Evolutionary conservation across 2,329 filamentous ascomycete genomes (phyloP).

Genomic region (Rachicladosporium sp.): DNA sequence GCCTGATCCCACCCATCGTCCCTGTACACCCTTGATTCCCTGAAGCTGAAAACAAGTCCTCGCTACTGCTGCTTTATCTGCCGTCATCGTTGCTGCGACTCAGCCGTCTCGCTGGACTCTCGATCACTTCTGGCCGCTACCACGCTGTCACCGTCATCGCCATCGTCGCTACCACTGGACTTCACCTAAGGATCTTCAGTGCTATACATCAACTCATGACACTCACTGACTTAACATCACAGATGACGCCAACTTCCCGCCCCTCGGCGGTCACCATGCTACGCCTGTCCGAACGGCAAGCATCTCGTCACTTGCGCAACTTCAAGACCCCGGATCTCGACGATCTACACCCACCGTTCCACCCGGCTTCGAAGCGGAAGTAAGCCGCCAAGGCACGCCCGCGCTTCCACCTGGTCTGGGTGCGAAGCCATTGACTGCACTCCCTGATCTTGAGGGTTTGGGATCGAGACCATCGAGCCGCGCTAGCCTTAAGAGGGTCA

Average conservation of each 20-base stretch:
- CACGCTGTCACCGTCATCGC: neutral
- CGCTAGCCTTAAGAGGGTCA: constrained; percentile 19
- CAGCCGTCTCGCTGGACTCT: constrained; percentile 5
- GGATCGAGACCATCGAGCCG: constrained; percentile 21
- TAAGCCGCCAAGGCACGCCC: constrained; percentile 31
- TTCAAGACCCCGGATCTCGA: constrained; percentile 14
- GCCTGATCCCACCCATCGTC: too few species aligned
- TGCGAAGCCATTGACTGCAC: constrained; percentile 16
- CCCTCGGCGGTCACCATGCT: constrained; percentile 7
- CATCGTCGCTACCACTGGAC: neutral
- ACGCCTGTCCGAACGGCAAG: constrained; percentile 14
- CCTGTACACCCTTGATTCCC: too few species aligned
- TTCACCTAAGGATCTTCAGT: too few species aligned
- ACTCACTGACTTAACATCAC: constrained; percentile 9
- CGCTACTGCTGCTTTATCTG: constrained; percentile 2
- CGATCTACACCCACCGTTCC: constrained; percentile 24
- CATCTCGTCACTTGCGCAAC: constrained; percentile 13
- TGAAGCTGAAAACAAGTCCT: too few species aligned
- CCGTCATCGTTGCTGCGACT: constrained; percentile 1
- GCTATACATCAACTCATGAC: too few species aligned
- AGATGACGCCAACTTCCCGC: constrained; percentile 20
- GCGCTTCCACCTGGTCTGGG: constrained; percentile 33
- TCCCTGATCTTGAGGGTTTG: constrained; percentile 16
- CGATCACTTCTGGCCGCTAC: too few species aligned
- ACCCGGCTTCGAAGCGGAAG: constrained; percentile 22